A percentile compares a stretch with the other conserved stretches of the same genome.
Evolutionary conservation across 768 basidiomycete genomes (phyloP).

Genomic region (Naematelia aurantialba): DNA sequence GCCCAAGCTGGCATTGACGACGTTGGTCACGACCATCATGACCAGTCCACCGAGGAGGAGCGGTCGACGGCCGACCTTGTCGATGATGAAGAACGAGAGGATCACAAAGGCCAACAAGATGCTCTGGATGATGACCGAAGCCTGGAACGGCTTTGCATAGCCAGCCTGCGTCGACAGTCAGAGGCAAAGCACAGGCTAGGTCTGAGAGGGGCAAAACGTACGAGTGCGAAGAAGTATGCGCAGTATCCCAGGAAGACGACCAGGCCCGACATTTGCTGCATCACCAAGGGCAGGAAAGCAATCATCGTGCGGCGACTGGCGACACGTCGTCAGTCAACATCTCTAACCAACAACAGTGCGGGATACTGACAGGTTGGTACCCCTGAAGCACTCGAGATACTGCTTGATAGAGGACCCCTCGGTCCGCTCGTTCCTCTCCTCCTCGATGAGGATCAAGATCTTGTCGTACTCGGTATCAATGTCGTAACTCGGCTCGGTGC

Average conservation of each 20-base stretch:
- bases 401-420: not conserved
- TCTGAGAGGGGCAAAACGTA: conserved; percentile 1
- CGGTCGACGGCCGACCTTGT: conserved; percentile 23
- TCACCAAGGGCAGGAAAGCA: conserved; percentile 10
- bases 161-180: conserved; percentile 8
- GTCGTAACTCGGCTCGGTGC: conserved; percentile 2
- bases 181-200: not conserved
- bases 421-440: not conserved
- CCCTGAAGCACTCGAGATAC: conserved; percentile 7
- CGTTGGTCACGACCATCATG: conserved; percentile 10
- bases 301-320: conserved; percentile 16
- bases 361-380: conserved; percentile 1
- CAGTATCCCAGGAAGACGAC: conserved; percentile 2
- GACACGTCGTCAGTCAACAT: not conserved
- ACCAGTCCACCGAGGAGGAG: conserved; percentile 12
- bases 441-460: not conserved
- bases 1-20: conserved; percentile 15
- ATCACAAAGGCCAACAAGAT: conserved; percentile 9
- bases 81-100: conserved; percentile 18
- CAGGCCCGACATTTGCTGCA: not conserved
- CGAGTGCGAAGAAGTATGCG: conserved; percentile 23
- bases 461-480: conserved; percentile 7
- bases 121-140: conserved; percentile 9
- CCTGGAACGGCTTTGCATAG: conserved; percentile 16
- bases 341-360: not conserved